Evolutionary conservation across 306 rosid genomes (phyloP), one percentile per base, ranked within the genome.

Genomic region (apple (Malus domestica)): DNA sequence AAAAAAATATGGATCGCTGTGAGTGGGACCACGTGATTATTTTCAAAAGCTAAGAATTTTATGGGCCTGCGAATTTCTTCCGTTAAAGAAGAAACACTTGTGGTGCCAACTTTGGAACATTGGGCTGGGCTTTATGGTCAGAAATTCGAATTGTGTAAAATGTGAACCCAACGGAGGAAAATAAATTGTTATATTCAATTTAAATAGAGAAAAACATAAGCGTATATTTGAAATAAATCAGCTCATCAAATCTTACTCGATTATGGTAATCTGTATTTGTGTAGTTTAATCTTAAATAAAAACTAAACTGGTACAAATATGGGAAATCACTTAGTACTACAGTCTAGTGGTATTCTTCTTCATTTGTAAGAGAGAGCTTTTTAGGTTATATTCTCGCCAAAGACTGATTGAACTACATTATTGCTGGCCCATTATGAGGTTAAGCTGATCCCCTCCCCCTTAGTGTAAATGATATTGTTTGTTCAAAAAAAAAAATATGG

Each of bases 361-460:
- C 9, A 38, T 0, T 38, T 38, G 2, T 38, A 38, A 38, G 10
- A 35, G 0, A 38, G 2, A 38, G 9, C 10, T 38, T 38, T 38
- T 38, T 38, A 38, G 2, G 10, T 38, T 38, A 0, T 38, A 38
- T 38, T 38, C 10, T 38, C 2, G 0, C 0, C 42, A 38, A 38
- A 38, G 0, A 8, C 10, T 2, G 4, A 38, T 38, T 38, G 2
- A 38, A 38, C 42, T 8, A 38, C 9, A 38, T 38, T 35, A 35
- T 35, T 35, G 2, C 2, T 35, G 0, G 2, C 8, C 0, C 2
- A 35, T 35, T 38, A 38, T 38, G 2, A 6, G 42, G 42, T 2
- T 7, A 38, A 38, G 10, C 2, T 0, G 0, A 38, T 7, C 10
- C 8, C 10, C 8, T 7, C 2, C 0, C 10, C 2, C 0, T 38